phyloP scores from a whole-genome alignment of 225 moss, liverwort and hornwort species.

The Ulota crispa region DNA sequence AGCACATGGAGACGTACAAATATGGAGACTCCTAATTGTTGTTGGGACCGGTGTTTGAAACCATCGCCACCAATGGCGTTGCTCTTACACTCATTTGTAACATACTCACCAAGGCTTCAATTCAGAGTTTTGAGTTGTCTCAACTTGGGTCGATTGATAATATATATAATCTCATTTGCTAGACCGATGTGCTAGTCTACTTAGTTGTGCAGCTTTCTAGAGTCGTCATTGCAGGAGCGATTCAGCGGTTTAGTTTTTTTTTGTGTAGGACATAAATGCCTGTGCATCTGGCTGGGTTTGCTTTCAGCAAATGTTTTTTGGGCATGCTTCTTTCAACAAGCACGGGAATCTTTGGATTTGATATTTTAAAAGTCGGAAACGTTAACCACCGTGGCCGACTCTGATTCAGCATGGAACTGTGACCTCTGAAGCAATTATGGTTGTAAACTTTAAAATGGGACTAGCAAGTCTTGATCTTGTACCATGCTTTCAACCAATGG shows the following conservation, averaged over 20 bases:
- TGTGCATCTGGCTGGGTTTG: too few relatives aligned
- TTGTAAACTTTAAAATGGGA: too few relatives aligned
- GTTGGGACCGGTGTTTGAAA: not conserved
- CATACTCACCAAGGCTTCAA: conserved; percentile 31
- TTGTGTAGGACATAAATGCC: not conserved
- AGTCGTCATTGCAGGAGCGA: rapidly evolving
- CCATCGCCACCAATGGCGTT: not conserved
- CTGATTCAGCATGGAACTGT: too few relatives aligned
- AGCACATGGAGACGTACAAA: not conserved
- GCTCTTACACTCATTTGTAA: conserved; percentile 28
- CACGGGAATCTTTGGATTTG: too few relatives aligned
- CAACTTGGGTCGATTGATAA: conserved; percentile 23
- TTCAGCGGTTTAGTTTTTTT: not conserved
- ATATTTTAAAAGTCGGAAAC: too few relatives aligned
- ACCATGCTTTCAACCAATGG: too few relatives aligned
- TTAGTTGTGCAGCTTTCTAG: not conserved
- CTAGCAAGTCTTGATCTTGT: too few relatives aligned
- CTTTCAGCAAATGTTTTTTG: too few relatives aligned
- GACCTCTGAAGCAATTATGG: too few relatives aligned
- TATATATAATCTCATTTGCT: not conserved
- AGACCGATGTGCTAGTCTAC: not conserved
- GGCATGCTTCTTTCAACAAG: too few relatives aligned
- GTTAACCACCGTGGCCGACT: too few relatives aligned
- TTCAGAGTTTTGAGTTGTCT: conserved; percentile 53
- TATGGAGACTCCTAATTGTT: not conserved